Conservation (phyloP, 2,329 filamentous ascomycete genomes). For the Cladosporium sp. region DNA sequence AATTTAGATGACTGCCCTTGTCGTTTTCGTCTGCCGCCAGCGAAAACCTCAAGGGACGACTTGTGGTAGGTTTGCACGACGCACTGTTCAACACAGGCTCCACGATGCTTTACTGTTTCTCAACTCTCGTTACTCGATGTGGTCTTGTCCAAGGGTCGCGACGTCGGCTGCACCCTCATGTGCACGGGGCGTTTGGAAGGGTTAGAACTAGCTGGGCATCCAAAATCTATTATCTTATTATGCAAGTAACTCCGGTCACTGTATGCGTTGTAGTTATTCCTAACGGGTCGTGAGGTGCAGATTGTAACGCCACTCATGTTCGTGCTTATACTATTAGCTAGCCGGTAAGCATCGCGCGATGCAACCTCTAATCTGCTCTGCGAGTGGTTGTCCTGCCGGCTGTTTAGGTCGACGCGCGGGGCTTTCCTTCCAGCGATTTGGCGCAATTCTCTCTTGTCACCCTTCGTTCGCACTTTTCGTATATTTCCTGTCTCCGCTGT, state of each 20-base stretch:
- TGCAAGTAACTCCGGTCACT: neutral
- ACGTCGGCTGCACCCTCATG: neutral
- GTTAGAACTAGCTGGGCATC: neutral
- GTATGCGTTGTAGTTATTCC: neutral
- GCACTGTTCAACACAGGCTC: slow-evolving; percentile 1
- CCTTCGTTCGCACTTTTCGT: too few relatives aligned
- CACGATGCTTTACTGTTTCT: too few relatives aligned
- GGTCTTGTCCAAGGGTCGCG: neutral
- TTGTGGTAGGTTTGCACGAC: neutral
- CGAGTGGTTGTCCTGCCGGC: neutral
- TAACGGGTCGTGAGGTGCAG: neutral
- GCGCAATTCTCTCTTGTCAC: too few relatives aligned
- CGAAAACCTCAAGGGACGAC: neutral
- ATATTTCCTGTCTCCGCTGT: too few relatives aligned
- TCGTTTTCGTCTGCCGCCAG: neutral
- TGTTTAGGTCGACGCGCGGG: neutral
- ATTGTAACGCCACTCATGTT: too few relatives aligned
- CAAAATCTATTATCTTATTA: neutral
- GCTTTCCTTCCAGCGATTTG: neutral
- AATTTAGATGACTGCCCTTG: neutral
- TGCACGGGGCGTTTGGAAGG: neutral
- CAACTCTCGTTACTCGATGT: neutral
- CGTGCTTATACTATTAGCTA: neutral
- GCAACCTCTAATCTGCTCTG: too few relatives aligned
- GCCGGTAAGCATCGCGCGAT: neutral